Base-by-base conservation (phyloP, 225 moss, liverwort and hornwort genomes). In the Polytrichum formosum region DNA sequence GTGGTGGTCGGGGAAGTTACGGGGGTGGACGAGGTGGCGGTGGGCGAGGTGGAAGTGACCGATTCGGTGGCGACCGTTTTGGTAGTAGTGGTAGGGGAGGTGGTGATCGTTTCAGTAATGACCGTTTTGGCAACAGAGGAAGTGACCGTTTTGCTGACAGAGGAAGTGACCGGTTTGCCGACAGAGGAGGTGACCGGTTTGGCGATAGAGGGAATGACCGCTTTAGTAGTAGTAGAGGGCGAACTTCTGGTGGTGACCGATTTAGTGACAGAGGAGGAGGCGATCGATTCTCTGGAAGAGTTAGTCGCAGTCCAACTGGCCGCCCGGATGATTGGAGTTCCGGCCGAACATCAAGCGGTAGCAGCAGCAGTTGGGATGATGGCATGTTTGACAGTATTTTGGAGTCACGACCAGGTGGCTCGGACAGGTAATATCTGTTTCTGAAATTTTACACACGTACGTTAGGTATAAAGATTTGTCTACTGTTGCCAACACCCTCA, bases 1-100 rank as follows among this genome's bases (percentile, higher is more conserved):
- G 88, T 28, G 83, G 74, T 13, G 73, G 93, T 62, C 73, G 84
- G 21, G 83, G 89, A 66, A 81, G 78, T 53, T 87, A 77, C 28
- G 76, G 73, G 29, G 73, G 80, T 30, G 78, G 37, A 37, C 37
- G 37, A 37, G 37, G 73, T n/a, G 81, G 83, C 19, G 83, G 89
- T 62, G 84, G 91, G 33, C 73, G 87, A 68, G 79, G 91, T 66
- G 75, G 79, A 65, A 56, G 64, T 19, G 63, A 70, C 27, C 71
- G 78, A 69, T 83, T 69, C 53, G 30, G 66, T 22, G 22, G 46
- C 21, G 74, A 65, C 29, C 65, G 65, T 18, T 65, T 65, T 6
- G 7, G 62, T 13, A 28, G 62, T 62, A 7, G 56, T 5, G 6
- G 6, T 62, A 58, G 53, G 56, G 59, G 67, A 73, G n/a, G 67